Conservation (phyloP, 768 basidiomycete species). For the Steccherinum ochraceum region DNA sequence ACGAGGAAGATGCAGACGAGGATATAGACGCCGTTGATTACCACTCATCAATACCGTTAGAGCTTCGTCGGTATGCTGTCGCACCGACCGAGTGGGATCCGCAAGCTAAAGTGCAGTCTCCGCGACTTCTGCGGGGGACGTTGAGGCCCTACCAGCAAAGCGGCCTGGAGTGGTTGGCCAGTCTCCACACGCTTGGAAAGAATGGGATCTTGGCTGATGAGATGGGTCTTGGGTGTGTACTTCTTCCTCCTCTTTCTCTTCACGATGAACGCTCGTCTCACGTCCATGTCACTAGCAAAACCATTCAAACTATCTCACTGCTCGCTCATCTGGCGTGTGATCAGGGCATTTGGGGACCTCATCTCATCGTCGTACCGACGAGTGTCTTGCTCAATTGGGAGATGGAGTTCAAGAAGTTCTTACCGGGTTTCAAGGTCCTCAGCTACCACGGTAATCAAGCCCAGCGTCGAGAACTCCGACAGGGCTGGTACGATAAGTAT, state of each 20-base stretch:
- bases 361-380: slow-evolving; percentile 89
- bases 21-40: slow-evolving; percentile 39
- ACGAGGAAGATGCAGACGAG: too few species aligned
- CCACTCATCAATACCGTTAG: slow-evolving; percentile 28
- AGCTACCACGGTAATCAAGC: slow-evolving; percentile 90
- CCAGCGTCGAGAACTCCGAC: slow-evolving; percentile 82
- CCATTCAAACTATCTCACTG: slow-evolving; percentile 93
- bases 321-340: slow-evolving; percentile 91
- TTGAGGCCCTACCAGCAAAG: slow-evolving; percentile 91
- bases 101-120: slow-evolving; percentile 50
- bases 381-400: slow-evolving; percentile 95
- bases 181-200: slow-evolving; percentile 71
- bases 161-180: slow-evolving; percentile 92
- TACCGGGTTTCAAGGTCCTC: slow-evolving; percentile 80
- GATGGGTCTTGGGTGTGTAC: slow-evolving; percentile 88
- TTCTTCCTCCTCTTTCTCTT: background rate
- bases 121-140: slow-evolving; percentile 76
- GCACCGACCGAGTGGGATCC: slow-evolving; percentile 65
- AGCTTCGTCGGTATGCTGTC: slow-evolving; percentile 66
- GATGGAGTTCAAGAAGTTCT: slow-evolving; percentile 95
- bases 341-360: slow-evolving; percentile 87
- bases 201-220: slow-evolving; percentile 89
- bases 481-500: slow-evolving; percentile 87
- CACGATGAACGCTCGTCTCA: slow-evolving; percentile 4
- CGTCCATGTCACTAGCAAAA: slow-evolving; percentile 58